Evolutionary conservation across 1,139 yeast species (phyloP).

Genomic region (Taphrina communis): DNA sequence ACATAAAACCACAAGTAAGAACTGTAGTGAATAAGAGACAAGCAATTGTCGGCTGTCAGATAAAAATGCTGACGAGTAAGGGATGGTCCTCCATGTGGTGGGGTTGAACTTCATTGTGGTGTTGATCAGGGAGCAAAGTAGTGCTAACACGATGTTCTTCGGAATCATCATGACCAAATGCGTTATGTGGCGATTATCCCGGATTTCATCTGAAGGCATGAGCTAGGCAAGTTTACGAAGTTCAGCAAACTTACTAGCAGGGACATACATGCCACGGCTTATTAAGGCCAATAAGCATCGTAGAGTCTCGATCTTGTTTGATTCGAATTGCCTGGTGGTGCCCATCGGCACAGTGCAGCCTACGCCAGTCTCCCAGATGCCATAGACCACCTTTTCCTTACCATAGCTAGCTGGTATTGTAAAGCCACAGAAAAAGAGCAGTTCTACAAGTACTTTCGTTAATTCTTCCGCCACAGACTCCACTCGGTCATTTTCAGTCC

Average conservation of each 20-base stretch:
- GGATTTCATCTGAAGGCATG: slow-evolving; percentile 12
- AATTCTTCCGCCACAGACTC: slow-evolving; percentile 61
- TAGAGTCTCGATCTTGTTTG: slow-evolving; percentile 71
- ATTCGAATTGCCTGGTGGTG: slow-evolving; percentile 57
- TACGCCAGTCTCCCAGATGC: slow-evolving; percentile 70
- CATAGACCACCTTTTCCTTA: slow-evolving; percentile 44
- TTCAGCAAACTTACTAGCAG: slow-evolving; percentile 56
- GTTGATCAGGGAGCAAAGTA: slow-evolving; percentile 75
- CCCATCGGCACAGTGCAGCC: slow-evolving; percentile 62
- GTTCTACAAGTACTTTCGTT: slow-evolving; percentile 57
- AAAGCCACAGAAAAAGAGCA: slow-evolving; percentile 68
- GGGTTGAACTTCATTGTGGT: slow-evolving; percentile 49
- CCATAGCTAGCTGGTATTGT: slow-evolving; percentile 56
- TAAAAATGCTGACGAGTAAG: slow-evolving; percentile 52
- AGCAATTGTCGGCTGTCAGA: slow-evolving; percentile 61
- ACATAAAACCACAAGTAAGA: slow-evolving; percentile 65
- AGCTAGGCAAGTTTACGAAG: not conserved
- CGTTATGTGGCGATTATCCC: slow-evolving; percentile 34
- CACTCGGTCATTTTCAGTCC: not conserved
- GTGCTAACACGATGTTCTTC: slow-evolving; percentile 57
- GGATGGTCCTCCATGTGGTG: slow-evolving; percentile 54
- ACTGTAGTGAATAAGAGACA: slow-evolving; percentile 65
- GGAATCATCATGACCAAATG: slow-evolving; percentile 37
- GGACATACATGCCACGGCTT: slow-evolving; percentile 66
- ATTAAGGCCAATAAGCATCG: slow-evolving; percentile 66